Percentiles rank a stretch among this genome's conserved stretches.
Conservation (phyloP, 2,329 filamentous ascomycete genomes). For the Arthrobotrys conoides region DNA sequence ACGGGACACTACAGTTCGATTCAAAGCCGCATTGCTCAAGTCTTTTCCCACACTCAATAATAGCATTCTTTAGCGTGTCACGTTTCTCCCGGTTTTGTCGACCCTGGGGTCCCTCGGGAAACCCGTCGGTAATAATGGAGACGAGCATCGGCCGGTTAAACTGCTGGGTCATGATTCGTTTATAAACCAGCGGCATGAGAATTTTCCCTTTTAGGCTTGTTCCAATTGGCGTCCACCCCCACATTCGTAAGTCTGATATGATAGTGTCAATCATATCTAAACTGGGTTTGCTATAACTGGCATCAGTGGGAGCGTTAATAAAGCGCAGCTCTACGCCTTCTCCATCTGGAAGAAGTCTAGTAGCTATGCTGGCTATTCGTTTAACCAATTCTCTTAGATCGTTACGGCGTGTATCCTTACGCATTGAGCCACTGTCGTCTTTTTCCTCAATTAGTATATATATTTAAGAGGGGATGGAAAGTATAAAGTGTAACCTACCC, state of each 20-base stretch:
- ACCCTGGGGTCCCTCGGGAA: slow-evolving; percentile 15
- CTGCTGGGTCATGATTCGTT: background rate
- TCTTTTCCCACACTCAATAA: slow-evolving; percentile 32
- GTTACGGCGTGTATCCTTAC: slow-evolving; percentile 30
- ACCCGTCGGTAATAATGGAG: slow-evolving; percentile 35
- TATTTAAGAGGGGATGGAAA: slow-evolving; percentile 5
- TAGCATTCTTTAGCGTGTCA: slow-evolving; percentile 31
- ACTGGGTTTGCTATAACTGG: slow-evolving; percentile 34
- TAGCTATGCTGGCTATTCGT: slow-evolving; percentile 44
- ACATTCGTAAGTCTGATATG: slow-evolving; percentile 24
- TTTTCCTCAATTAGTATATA: slow-evolving; percentile 27
- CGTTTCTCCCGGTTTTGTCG: slow-evolving; percentile 18
- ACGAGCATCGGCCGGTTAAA: slow-evolving; percentile 26
- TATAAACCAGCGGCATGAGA: slow-evolving; percentile 36
- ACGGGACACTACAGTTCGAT: slow-evolving; percentile 15
- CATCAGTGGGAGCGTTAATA: slow-evolving; percentile 31
- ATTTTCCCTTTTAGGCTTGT: slow-evolving; percentile 36
- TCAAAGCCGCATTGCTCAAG: slow-evolving; percentile 18
- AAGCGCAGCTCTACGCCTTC: slow-evolving; percentile 39
- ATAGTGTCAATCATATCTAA: slow-evolving; percentile 27
- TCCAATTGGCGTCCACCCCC: slow-evolving; percentile 41
- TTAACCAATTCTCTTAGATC: slow-evolving; percentile 31
- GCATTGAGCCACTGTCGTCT: slow-evolving; percentile 48
- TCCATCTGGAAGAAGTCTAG: slow-evolving; percentile 31
- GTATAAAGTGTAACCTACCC: slow-evolving; percentile 10